These are phyloP conservation scores for Barbatosphaeria neglecta DNA, from an alignment of 495 filamentous ascomycete genomes.

Conservation along the genomic window DNA sequence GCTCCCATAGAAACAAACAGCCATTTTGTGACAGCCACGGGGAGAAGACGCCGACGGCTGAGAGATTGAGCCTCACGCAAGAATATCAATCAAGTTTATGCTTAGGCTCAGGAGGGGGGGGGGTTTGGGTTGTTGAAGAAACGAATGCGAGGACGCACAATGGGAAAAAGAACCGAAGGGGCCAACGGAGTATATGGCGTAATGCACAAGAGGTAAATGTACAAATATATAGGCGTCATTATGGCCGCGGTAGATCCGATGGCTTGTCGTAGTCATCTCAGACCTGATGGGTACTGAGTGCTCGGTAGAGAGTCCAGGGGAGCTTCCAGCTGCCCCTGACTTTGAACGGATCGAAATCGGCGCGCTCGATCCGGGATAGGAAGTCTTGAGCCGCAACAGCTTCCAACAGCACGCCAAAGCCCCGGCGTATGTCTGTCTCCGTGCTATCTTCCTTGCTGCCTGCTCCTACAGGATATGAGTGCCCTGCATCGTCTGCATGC, in stretches of 20 bases:
- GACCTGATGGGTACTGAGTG: slow-evolving; percentile 48
- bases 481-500: slow-evolving; percentile 66
- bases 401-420: slow-evolving; percentile 70
- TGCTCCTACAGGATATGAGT: slow-evolving; percentile 41
- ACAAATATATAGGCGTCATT: too few relatives aligned
- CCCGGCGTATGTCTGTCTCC: slow-evolving; percentile 43
- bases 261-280: slow-evolving; percentile 8
- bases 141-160: too few relatives aligned
- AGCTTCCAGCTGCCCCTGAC: slow-evolving; percentile 72
- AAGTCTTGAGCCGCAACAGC: slow-evolving; percentile 68
- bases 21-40: too few relatives aligned
- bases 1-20: too few relatives aligned
- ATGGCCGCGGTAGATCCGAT: not conserved
- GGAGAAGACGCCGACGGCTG: too few relatives aligned
- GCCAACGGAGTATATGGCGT: too few relatives aligned
- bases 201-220: too few relatives aligned
- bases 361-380: slow-evolving; percentile 61
- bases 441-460: slow-evolving; percentile 16
- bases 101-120: too few relatives aligned
- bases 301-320: slow-evolving; percentile 75
- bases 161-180: too few relatives aligned
- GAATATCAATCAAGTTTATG: too few relatives aligned
- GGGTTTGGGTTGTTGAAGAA: too few relatives aligned
- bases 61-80: too few relatives aligned
- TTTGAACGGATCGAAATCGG: slow-evolving; percentile 69